These are phyloP conservation scores for Phanerochaete sordida DNA, from an alignment of 768 basidiomycete species.

Conservation along the genomic window DNA sequence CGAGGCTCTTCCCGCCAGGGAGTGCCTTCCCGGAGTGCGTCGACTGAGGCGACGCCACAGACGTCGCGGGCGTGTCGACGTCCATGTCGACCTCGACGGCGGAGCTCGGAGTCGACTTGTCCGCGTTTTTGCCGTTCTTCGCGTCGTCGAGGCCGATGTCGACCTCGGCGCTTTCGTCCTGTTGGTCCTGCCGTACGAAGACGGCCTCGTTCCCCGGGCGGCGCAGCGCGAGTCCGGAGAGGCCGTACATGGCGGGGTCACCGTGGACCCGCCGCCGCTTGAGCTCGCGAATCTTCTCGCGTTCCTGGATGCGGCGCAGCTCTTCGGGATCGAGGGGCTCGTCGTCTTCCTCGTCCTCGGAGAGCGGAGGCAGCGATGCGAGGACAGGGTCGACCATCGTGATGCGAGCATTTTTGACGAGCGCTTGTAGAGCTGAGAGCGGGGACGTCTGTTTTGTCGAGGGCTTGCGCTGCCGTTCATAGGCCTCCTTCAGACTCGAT, in stretches of 20 bases:
- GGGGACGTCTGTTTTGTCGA: constrained; percentile 37
- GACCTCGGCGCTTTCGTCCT: constrained; percentile 60
- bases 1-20: background rate
- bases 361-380: constrained; percentile 25
- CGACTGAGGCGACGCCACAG: constrained; percentile 10
- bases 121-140: background rate
- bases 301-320: constrained; percentile 40
- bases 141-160: constrained; percentile 45
- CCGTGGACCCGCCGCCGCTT: constrained; percentile 48
- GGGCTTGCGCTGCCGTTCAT: constrained; percentile 36
- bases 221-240: constrained; percentile 18
- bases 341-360: constrained; percentile 30
- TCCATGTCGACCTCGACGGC: constrained; percentile 8
- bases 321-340: constrained; percentile 39
- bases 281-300: constrained; percentile 51
- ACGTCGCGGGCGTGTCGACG: constrained; percentile 14
- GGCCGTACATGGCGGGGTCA: constrained; percentile 11
- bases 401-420: constrained; percentile 51
- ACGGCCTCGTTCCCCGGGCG: constrained; percentile 34
- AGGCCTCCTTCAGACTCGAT: constrained; percentile 30
- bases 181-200: constrained; percentile 52
- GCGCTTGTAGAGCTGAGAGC: constrained; percentile 52
- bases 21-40: background rate
- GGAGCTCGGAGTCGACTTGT: background rate
- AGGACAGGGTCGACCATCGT: constrained; percentile 47